Base-by-base conservation (phyloP, 2,329 filamentous ascomycete genomes). In the Rhytidhysteron rufulum region DNA sequence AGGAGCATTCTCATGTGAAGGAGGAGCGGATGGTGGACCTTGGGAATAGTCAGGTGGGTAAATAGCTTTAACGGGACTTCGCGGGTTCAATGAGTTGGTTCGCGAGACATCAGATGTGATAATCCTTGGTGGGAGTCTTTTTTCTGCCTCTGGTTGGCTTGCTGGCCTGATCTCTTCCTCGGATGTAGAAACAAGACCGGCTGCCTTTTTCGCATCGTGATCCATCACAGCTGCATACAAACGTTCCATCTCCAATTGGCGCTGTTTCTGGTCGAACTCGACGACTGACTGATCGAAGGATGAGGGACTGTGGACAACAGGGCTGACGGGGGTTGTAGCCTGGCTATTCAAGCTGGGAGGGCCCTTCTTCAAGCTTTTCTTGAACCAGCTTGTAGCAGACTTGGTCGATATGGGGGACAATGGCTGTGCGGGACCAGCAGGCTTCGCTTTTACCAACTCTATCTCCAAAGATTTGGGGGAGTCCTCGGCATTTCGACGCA, bases 211-310 rank as follows among this genome's bases (percentile, higher is more conserved):
- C 33, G 73, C 75, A 49, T 96, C 90, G 54, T 95, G 86, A 63
- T 89, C 88, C 82, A 95, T 85, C 48, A 95, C 90, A 51, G 89
- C 85, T 46, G 83, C 88, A 68, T 96, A 97, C 62, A 97, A 82
- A 54, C 87, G 82, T 64, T 95, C 89, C 65, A 96, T 82, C 62
- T 95, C 86, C 49, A 83, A 75, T 64, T 93, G 83, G 48, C 87
- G 82, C 70, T 84, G 83, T 57, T 78, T 75, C 60, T 78, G 80
- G 66, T 95, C 87, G 44, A 79, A 77, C 43, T 84, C 79, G 18
- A 96, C 77, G 13, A 95, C 78, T 43, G 76, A 77, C 43, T 85
- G 82, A 62, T 96, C 88, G 44, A 96, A 86, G 17, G 80, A 82
- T 13, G 76, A 77, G 44, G 87, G 80, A 43, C 83, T 79, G 39